Conservation (phyloP, 75 land plant species). For the Ceratopteris richardii region DNA sequence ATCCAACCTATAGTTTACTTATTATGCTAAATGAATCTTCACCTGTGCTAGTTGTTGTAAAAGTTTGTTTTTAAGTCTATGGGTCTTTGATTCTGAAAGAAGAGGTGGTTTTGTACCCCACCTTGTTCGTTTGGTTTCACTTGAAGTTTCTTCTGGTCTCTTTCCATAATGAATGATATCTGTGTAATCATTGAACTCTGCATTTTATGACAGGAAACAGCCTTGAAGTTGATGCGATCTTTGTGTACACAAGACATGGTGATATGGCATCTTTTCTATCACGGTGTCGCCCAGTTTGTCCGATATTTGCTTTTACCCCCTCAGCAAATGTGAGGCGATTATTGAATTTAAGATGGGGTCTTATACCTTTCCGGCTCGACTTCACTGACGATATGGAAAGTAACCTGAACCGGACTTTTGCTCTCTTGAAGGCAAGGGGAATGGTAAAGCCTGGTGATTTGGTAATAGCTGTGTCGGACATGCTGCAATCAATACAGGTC, state of each 20-base stretch:
- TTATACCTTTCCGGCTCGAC: slow-evolving; percentile 85
- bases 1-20: too few relatives aligned
- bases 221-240: slow-evolving; percentile 83
- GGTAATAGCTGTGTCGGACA: slow-evolving; percentile 87
- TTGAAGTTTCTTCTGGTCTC: too few relatives aligned
- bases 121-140: too few relatives aligned
- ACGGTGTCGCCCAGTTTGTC: slow-evolving; percentile 72
- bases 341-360: slow-evolving; percentile 87
- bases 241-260: slow-evolving; percentile 75
- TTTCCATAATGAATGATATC: too few relatives aligned
- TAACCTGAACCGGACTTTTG: slow-evolving; percentile 77
- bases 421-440: slow-evolving; percentile 80
- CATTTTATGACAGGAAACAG: slow-evolving; percentile 56
- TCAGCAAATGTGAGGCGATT: slow-evolving; percentile 61
- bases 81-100: too few relatives aligned
- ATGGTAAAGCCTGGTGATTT: slow-evolving; percentile 92
- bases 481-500: slow-evolving; percentile 89
- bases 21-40: too few relatives aligned
- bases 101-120: too few relatives aligned
- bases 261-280: slow-evolving; percentile 80
- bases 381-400: slow-evolving; percentile 92
- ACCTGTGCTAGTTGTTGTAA: too few relatives aligned
- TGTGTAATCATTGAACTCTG: too few relatives aligned
- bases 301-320: slow-evolving; percentile 88
- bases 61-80: too few relatives aligned